Base-by-base conservation (phyloP, 495 filamentous ascomycete species). In the Neurospora pannonica region DNA sequence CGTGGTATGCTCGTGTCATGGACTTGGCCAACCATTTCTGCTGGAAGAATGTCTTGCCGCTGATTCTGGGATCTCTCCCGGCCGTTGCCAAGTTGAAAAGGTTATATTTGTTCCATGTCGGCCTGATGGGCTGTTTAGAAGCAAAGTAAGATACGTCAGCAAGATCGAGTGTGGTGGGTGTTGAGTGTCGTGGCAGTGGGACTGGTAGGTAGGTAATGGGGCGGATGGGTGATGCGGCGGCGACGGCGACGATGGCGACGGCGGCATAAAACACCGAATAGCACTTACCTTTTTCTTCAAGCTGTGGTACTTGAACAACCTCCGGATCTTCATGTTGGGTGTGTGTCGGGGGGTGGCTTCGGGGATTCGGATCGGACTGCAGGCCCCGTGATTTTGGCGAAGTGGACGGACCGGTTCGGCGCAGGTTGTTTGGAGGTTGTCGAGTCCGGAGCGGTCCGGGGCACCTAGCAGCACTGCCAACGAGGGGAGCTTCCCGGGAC, bases 61-160 rank as follows among this genome's bases (percentile, higher is more conserved):
- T 73, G 78, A 5, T 70, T 70, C 7, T 67, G 11, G 54, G 42
- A 10, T 46, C 54, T 36, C 24, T 67, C 54, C 77, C 77, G 72
- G 83, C 79, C 70, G 86, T 86, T 37, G 83, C 79, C 75, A 99
- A 83, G 85, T 97, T 98, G 88, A 92, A 99, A 75, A 99, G 87
- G 79, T 97, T 97, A 87, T 94, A 95, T 84, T 97, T 97, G 85
- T 93, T 97, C 97, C 95, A 98, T 88, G 93, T 94, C 88, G 95
- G 93, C 75, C 96, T 92, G 82, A 98, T 79, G 92, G 93, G 96
- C 96, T 98, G 71, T 67, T 67, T 9, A 19, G 54, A 67, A 34
- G 28, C 28, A 36, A 67, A 34, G 62, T 38, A 38, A n/a, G 17
- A 46, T 7, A 28, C 38, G 73, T 76, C 34, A 74, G 72, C 36